Evolutionary conservation across 371 early-diverging fungal species (phyloP), one percentile per base, ranked within the genome.

Genomic region (Mortierella sp.): DNA sequence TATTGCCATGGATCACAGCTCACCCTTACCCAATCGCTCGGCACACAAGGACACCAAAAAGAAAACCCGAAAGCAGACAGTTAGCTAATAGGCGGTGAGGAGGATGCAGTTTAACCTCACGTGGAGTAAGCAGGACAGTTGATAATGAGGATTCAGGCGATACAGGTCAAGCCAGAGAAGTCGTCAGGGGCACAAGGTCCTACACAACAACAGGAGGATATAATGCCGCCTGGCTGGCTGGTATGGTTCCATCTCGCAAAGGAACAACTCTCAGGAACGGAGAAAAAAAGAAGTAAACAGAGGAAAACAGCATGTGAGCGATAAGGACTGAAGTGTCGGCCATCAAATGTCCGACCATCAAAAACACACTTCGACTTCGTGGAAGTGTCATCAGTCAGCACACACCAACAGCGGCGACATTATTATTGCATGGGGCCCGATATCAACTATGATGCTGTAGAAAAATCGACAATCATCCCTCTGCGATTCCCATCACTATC

Each of bases 401-500:
- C 19, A 31, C 63, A 63, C 8, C 24, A 34, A 8, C 42, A 38
- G 21, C 38, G 16, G 3, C 50, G 50, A 42, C 68, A 68, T 38
- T 16, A 21, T 19, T 68, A 21, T 24, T 38, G 68, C 42, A 42
- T 21, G 68, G 21, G 38, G 44, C 42, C 42, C 68, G 68, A 68
- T 42, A 68, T 16, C 19, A 34, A 63, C 9, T 5, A 0, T n/a
- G 9, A 6, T 19, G 9, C 4, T n/a, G n/a, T 4, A 63, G 4
- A 63, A 38, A 42, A 68, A 68, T 68, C 68, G 68, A 68, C 68
- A 68, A 42, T 68, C 68, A 42, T 21, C 11, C 68, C 65, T 65
- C 42, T 14, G 11, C 16, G 16, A 14, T 50, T 48, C 38, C 16
- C 19, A 31, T 60, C 63, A 34, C 31, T 19, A 7, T 14, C 14